phyloP scores from a whole-genome alignment of 441 rosid genomes.

The Cnidoscolus chayamansa region DNA sequence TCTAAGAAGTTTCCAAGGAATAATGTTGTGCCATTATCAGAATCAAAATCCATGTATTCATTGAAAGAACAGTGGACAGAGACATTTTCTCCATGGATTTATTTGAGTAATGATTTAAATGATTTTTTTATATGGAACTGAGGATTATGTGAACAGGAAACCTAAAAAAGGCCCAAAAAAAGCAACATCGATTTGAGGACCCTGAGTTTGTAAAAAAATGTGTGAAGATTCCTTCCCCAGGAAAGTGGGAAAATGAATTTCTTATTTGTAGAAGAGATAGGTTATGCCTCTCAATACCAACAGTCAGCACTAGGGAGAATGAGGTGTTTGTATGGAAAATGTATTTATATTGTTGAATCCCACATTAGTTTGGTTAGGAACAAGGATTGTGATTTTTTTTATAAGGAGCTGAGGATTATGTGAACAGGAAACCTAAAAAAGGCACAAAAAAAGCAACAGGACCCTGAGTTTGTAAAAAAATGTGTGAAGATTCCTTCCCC shows the following conservation, averaged over 20 bases:
- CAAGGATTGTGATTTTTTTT: neutral
- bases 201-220: neutral
- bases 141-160: neutral
- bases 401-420: too few relatives aligned
- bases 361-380: too few relatives aligned
- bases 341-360: too few relatives aligned
- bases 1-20: constrained; percentile 7
- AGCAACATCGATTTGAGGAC: neutral
- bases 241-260: neutral
- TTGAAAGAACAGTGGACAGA: neutral
- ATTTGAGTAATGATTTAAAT: neutral
- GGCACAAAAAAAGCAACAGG: neutral
- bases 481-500: neutral
- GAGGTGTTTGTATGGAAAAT: neutral
- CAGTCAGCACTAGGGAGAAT: neutral
- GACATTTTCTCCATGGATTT: neutral
- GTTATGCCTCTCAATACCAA: neutral
- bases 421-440: neutral
- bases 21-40: neutral
- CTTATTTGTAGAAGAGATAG: neutral
- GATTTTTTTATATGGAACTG: neutral
- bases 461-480: neutral
- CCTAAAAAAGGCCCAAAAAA: neutral
- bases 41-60: neutral
- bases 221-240: neutral